Percentiles rank a stretch among this genome's conserved stretches.
Evolutionary conservation across 2,329 filamentous ascomycete species (phyloP).

Genomic region (Venturia aucupariae): DNA sequence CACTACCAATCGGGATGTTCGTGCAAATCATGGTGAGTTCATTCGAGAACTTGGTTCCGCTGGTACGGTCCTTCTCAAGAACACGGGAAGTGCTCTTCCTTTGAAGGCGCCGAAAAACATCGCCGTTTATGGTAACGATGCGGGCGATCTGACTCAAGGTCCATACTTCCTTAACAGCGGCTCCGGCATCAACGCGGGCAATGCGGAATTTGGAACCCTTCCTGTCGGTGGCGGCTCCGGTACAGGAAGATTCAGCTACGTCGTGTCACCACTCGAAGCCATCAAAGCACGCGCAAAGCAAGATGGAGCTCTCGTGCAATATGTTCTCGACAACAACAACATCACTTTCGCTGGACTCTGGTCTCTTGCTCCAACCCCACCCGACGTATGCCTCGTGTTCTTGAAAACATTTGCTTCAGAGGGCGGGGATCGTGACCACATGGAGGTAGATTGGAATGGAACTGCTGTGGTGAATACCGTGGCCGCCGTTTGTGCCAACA

Average conservation of each 20-base stretch:
- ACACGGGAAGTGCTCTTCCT: constrained; percentile 60
- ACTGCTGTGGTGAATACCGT: constrained; percentile 33
- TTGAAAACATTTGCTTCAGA: constrained; percentile 40
- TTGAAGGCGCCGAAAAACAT: constrained; percentile 60
- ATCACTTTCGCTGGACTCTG: constrained; percentile 20
- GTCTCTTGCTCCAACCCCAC: constrained; percentile 17
- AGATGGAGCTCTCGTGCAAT: constrained; percentile 18
- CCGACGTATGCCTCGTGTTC: constrained; percentile 35
- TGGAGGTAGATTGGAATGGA: constrained; percentile 38
- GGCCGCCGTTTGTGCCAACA: constrained; percentile 29
- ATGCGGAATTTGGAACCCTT: constrained; percentile 48
- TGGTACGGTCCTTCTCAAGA: constrained; percentile 47
- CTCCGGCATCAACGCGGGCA: constrained; percentile 61
- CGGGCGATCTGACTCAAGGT: constrained; percentile 62
- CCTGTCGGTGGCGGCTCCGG: constrained; percentile 62
- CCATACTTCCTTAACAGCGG: constrained; percentile 24
- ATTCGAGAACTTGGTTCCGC: constrained; percentile 36
- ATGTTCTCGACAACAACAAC: constrained; percentile 23
- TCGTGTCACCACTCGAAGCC: constrained; percentile 32
- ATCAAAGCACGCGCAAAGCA: constrained; percentile 24
- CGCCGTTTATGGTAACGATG: constrained; percentile 63
- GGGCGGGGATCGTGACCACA: constrained; percentile 40
- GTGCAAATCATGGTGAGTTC: constrained; percentile 31
- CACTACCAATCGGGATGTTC: constrained; percentile 20
- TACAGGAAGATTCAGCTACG: constrained; percentile 36